These are phyloP conservation scores for Paramecium octaurelia DNA, from an alignment of 73 alveolate genomes.

Conservation along the genomic window DNA sequence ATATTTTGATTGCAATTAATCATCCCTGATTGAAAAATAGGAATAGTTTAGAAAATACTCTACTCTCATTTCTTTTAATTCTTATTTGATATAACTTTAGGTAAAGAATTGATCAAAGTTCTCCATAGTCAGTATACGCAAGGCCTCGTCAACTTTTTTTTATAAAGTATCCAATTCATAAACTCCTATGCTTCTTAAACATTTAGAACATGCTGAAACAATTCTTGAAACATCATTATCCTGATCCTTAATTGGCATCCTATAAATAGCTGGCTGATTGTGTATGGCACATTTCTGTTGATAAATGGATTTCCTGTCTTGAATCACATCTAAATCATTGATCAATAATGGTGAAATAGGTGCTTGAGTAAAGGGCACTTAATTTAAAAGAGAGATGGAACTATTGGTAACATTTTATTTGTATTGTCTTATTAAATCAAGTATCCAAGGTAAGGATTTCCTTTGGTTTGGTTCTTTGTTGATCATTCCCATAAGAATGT, in stretches of 20 bases:
- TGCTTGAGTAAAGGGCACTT: neutral
- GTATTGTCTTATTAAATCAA: constrained; percentile 27
- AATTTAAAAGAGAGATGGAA: neutral
- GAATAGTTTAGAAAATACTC: neutral
- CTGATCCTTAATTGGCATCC: neutral
- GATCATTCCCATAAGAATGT: neutral
- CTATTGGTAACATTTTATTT: neutral
- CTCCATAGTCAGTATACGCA: neutral
- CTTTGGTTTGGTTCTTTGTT: neutral
- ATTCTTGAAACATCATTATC: neutral
- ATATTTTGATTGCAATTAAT: neutral
- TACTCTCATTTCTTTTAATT: neutral
- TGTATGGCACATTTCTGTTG: neutral
- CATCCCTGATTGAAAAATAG: neutral
- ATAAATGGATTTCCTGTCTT: neutral
- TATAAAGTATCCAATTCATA: neutral
- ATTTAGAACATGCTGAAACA: neutral
- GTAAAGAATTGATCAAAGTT: neutral
- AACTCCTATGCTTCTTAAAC: neutral
- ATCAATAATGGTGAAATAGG: neutral
- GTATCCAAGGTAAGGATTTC: neutral
- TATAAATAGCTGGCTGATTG: neutral
- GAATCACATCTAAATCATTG: neutral
- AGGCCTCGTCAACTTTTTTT: constrained; percentile 23
- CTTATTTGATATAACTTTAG: neutral